Evolutionary conservation across 768 basidiomycete genomes (phyloP).

Genomic region (Dioszegia hungarica): DNA sequence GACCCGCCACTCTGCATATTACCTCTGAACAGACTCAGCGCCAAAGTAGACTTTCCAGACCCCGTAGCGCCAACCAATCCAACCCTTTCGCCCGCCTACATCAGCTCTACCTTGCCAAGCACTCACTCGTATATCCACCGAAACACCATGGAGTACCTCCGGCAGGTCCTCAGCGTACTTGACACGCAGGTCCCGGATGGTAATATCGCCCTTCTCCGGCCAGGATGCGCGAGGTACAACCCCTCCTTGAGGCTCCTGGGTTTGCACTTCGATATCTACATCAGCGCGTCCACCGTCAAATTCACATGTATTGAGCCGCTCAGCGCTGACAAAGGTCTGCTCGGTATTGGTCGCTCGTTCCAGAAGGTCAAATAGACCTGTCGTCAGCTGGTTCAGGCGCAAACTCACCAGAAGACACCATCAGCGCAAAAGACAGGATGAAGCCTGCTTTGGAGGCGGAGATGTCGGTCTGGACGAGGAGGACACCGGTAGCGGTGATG

Average conservation of each 20-base stretch:
- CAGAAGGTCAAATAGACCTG: constrained; percentile 29
- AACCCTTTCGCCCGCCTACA: constrained; percentile 38
- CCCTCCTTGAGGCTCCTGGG: constrained; percentile 18
- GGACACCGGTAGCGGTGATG: constrained; percentile 34
- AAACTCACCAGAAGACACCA: constrained; percentile 24
- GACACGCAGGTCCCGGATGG: constrained; percentile 27
- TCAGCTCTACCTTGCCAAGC: neutral
- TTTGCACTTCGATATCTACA: constrained; percentile 32
- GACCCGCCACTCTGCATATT: constrained; percentile 27
- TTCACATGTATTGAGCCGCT: constrained; percentile 44
- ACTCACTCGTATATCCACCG: constrained; percentile 33
- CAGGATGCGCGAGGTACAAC: constrained; percentile 24
- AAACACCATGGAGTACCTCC: constrained; percentile 40
- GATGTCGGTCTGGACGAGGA: constrained; percentile 29
- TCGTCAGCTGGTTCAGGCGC: neutral
- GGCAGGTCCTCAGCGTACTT: constrained; percentile 43
- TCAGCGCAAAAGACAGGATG: constrained; percentile 37
- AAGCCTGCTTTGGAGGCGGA: constrained; percentile 39
- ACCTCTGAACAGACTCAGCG: constrained; percentile 41
- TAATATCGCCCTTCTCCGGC: constrained; percentile 37
- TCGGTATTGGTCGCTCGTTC: constrained; percentile 38
- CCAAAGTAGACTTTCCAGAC: constrained; percentile 43
- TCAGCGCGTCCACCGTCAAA: neutral
- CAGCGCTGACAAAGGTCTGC: constrained; percentile 45
- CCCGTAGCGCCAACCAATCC: constrained; percentile 45